Evolutionary conservation across 2,329 filamentous ascomycete genomes (phyloP), one percentile per base, ranked within the genome.

Genomic region (Didymella arachidicola): DNA sequence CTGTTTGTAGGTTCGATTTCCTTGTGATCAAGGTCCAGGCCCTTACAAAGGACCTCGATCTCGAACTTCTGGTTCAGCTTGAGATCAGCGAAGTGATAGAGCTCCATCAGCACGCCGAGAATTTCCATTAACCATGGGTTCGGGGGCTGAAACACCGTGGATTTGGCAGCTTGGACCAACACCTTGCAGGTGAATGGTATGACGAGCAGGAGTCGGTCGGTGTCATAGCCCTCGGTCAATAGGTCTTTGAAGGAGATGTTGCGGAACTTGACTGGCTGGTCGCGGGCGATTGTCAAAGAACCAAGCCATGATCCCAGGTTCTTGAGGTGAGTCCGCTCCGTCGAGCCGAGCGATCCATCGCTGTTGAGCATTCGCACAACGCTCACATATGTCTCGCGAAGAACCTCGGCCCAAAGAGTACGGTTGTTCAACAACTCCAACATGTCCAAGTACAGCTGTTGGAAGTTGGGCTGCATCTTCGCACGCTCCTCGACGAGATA

Each of bases 71-170:
- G 88, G 67, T 98, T 98, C 36, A 99, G 85, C 76, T 98, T 98
- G 55, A 99, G 82, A 68, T 97, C 94, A 14, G 92, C 92, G 70
- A 91, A 90, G 71, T 97, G 90, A 72, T 99, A 99, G 4, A 99
- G 84, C 72, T 99, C 96, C 69, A 97, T 91, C 34, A 99, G 84
- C 7, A 98, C 82, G 63, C 91, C 87, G 54, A 99, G 87, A 53
- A 99, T 95, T 70, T 99, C 95, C 91, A 97, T 96, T 43, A 97
- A 78, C 95, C 95, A 99, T 1, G 95, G 95, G 69, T 99, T 99
- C 1, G 95, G 95, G 11, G 94, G 93, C 57, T 88, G 90, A 80
- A 99, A 99, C 10, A 98, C 89, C 12, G 89, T 90, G 0, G 95
- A 98, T 49, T 87, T 86, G 36, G 87, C 88, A 19, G 93, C 93